phyloP scores from a whole-genome alignment of 2,329 filamentous ascomycete genomes.

The Phialophora macrospora region DNA sequence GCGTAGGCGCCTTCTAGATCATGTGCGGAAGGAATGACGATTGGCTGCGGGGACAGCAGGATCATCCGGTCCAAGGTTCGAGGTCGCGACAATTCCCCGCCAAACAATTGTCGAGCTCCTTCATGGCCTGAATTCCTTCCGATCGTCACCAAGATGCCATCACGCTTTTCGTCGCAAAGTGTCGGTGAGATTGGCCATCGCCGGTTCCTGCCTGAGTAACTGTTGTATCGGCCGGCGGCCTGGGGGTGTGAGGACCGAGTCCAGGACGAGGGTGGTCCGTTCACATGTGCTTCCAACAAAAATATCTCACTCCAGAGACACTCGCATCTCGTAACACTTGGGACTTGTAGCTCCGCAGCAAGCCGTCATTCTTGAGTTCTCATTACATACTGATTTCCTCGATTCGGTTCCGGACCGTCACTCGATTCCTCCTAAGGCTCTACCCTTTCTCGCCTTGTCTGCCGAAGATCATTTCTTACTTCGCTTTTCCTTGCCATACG shows the following conservation, averaged over 20 bases:
- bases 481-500: constrained; percentile 12
- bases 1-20: neutral
- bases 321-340: constrained; percentile 13
- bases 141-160: constrained; percentile 10
- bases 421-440: constrained; percentile 17
- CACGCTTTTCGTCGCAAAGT: constrained; percentile 15
- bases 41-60: constrained; percentile 18
- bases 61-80: constrained; percentile 9
- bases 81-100: constrained; percentile 19
- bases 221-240: neutral
- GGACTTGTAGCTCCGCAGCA: constrained; percentile 23
- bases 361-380: constrained; percentile 33
- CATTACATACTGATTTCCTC: constrained; percentile 34
- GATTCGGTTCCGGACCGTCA: constrained; percentile 18
- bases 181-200: constrained; percentile 23
- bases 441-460: constrained; percentile 9
- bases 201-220: neutral
- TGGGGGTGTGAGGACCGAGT: neutral
- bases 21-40: constrained; percentile 14
- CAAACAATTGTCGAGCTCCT: constrained; percentile 7
- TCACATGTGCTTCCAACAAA: constrained; percentile 8
- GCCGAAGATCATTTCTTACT: constrained; percentile 14
- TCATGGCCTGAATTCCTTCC: constrained; percentile 16
- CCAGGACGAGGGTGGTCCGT: constrained; percentile 12
- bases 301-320: neutral